These are phyloP conservation scores for Rutidosis leptorrhynchoides DNA, from an alignment of 129 eudicot genomes.

Conservation along the genomic window DNA sequence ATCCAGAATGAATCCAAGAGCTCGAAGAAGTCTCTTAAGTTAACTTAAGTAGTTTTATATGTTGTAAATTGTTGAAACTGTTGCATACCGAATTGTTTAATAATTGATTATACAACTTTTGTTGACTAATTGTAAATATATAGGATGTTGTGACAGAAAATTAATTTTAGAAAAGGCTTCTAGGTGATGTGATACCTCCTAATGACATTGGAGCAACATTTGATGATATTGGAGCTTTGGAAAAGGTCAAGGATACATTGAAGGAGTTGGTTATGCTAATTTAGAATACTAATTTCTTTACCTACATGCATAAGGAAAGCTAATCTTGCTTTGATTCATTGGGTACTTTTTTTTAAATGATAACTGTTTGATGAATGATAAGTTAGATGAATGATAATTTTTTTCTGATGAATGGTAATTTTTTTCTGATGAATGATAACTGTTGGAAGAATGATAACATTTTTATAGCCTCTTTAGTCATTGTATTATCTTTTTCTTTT, in stretches of 20 bases:
- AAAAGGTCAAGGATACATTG: slow-evolving; percentile 89
- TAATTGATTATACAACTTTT: not conserved
- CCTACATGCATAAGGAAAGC: no score
- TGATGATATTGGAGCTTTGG: slow-evolving; percentile 98
- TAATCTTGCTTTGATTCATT: no score
- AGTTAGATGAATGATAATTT: no score
- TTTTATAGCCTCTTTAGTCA: no score
- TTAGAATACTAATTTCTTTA: no score
- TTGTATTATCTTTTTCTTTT: no score
- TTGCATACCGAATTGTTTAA: not conserved
- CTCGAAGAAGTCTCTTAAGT: slow-evolving; percentile 90
- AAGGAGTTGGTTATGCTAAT: slow-evolving; percentile 99
- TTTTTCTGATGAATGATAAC: no score
- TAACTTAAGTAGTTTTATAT: slow-evolving; percentile 14
- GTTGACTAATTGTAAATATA: slow-evolving; percentile 14
- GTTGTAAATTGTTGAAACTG: slow-evolving; percentile 7
- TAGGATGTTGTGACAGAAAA: slow-evolving; percentile 93
- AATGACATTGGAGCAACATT: slow-evolving; percentile 94
- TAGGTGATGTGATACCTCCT: slow-evolving; percentile 89
- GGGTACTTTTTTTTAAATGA: no score
- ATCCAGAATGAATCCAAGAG: slow-evolving; percentile 83
- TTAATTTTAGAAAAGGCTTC: slow-evolving; percentile 92
- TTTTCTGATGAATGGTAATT: no score
- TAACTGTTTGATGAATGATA: no score
- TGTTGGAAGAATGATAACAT: no score